Base-by-base conservation (phyloP, 306 rosid genomes). In the Sicyos baderoa region DNA sequence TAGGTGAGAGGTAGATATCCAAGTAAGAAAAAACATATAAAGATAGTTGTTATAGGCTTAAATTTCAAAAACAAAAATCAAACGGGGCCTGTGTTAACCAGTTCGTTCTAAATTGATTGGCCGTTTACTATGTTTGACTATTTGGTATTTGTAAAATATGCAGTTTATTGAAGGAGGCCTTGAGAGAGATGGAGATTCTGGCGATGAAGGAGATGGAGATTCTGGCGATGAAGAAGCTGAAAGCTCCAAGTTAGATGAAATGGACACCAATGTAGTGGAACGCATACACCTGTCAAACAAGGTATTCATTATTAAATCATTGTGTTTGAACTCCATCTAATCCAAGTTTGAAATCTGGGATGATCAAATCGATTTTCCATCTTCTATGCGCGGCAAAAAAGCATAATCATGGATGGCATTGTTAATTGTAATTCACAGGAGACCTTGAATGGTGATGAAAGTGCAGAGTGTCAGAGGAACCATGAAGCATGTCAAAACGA, bases 161-260 rank as follows among this genome's bases (percentile, higher is more conserved):
- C 87, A 88, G 96, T 84, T 83, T 77, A 76, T 88, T 78, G 95
- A 90, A 82, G 86, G 81, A 2, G 78, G 52, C 52, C 76, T 57
- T 7, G 95, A 82, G 75, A 73, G 32, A 73, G 85, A 82, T 69
- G 19, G 55, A 11, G 75, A 82, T 79, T 84, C 85, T 73, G 80
- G 78, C 62, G 80, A 74, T 75, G 95, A 89, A 25, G 29, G 29
- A 25, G 29, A 25, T 25, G 29, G 29, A 25, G 3, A 25, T 25
- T 25, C 29, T 25, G 29, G 29, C 29, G 35, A 29, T 29, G 35
- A 29, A 77, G 91, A 52, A 72, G 72, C 14, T 22, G 86, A 78
- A 64, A 42, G 19, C 62, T 71, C 73, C n/a, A 74, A 74, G 56
- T 25, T 71, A 49, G 79, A 85, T 73, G 86, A 79, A 67, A 52